A percentile compares a stretch with the other conserved stretches of the same genome.
Evolutionary conservation across 176 grass and related monocot species (phyloP).

Genomic region (Carex littledalei): DNA sequence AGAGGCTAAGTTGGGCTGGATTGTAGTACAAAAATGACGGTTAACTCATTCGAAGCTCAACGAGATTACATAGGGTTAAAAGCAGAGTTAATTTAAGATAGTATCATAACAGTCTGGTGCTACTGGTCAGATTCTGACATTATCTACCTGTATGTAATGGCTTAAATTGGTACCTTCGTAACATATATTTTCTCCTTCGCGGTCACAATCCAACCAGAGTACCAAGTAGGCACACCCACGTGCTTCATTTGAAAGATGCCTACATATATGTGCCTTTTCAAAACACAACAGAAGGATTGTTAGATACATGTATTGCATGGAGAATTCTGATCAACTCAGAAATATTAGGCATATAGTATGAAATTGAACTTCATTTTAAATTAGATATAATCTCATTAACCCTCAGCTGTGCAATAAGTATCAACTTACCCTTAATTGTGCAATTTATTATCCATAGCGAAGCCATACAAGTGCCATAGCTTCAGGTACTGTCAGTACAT

Average conservation of each 20-base stretch:
- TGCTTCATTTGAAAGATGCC: slow-evolving; percentile 92
- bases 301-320: not conserved
- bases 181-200: slow-evolving; percentile 99
- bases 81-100: not conserved
- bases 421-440: not conserved
- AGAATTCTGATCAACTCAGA: not conserved
- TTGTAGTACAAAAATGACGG: slow-evolving; percentile 6
- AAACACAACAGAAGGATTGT: slow-evolving; percentile 20
- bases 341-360: not conserved
- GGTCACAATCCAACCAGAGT: slow-evolving; percentile 93
- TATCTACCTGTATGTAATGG: not conserved
- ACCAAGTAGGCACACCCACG: slow-evolving; percentile 70
- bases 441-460: not conserved
- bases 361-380: not conserved
- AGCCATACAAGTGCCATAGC: not conserved
- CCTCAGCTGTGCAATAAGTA: not conserved
- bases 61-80: not conserved
- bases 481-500: not conserved
- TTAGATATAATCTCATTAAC: slow-evolving; percentile 2
- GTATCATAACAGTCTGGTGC: not conserved
- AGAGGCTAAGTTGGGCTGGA: not conserved
- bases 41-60: not conserved
- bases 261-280: slow-evolving; percentile 73
- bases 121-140: not conserved
- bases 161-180: slow-evolving; percentile 70